Percentiles rank a stretch among this genome's conserved stretches.
phyloP scores from a whole-genome alignment of 2,329 filamentous ascomycete species.

The Talaromyces sp. region DNA sequence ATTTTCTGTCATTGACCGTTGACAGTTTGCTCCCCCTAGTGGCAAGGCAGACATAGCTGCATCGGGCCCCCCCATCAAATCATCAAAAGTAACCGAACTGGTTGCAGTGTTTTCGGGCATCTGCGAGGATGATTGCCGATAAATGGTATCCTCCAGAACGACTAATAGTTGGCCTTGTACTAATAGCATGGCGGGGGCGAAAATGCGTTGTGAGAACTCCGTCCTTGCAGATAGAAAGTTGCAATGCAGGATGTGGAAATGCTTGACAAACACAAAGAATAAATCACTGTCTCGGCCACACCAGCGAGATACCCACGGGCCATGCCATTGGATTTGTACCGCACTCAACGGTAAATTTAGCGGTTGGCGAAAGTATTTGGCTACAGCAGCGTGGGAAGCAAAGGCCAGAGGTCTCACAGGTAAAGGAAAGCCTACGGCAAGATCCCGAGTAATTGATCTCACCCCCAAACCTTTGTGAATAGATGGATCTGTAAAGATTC shows the following conservation, averaged over 20 bases:
- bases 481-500: slow-evolving; percentile 66
- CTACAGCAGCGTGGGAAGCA: slow-evolving; percentile 56
- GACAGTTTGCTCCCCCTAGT: slow-evolving; percentile 63
- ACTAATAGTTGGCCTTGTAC: slow-evolving; percentile 78
- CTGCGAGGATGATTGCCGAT: slow-evolving; percentile 58
- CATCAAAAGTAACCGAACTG: slow-evolving; percentile 60
- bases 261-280: slow-evolving; percentile 87
- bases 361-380: slow-evolving; percentile 59
- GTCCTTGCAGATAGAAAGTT: slow-evolving; percentile 62
- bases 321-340: slow-evolving; percentile 75
- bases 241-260: slow-evolving; percentile 73
- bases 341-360: slow-evolving; percentile 64
- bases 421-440: slow-evolving; percentile 66
- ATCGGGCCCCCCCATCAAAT: slow-evolving; percentile 62
- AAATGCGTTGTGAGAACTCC: slow-evolving; percentile 53
- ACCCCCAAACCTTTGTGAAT: slow-evolving; percentile 51
- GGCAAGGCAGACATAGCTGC: slow-evolving; percentile 60
- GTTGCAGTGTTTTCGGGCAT: slow-evolving; percentile 43
- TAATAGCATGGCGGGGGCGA: slow-evolving; percentile 72
- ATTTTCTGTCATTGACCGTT: slow-evolving; percentile 84
- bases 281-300: slow-evolving; percentile 81
- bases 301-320: slow-evolving; percentile 81
- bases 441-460: slow-evolving; percentile 56
- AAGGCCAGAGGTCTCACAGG: slow-evolving; percentile 59
- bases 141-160: slow-evolving; percentile 76